Evolutionary conservation across 805 yeast species (phyloP).

Genomic region (Phaffomyces thermotolerans): DNA sequence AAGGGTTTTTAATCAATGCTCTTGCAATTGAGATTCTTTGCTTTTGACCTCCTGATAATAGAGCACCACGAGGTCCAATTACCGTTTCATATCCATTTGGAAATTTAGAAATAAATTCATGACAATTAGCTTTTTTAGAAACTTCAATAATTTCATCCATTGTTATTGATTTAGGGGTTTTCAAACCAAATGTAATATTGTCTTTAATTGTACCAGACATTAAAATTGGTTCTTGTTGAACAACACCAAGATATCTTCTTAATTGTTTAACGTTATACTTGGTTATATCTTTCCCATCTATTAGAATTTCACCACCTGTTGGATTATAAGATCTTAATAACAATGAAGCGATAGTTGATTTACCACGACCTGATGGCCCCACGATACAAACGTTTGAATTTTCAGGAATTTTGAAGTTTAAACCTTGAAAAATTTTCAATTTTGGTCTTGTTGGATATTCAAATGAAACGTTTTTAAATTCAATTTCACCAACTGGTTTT

Average conservation of each 20-base stretch:
- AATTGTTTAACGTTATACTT: constrained; percentile 42
- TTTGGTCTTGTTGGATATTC: constrained; percentile 85
- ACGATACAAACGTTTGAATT: constrained; percentile 67
- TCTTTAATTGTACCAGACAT: constrained; percentile 76
- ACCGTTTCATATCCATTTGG: constrained; percentile 60
- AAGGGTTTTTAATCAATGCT: constrained; percentile 68
- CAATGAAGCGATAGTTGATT: constrained; percentile 67
- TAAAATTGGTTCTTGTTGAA: constrained; percentile 70
- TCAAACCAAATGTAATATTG: constrained; percentile 65
- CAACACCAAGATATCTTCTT: constrained; percentile 58
- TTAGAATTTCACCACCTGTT: constrained; percentile 36
- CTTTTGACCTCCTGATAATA: constrained; percentile 88
- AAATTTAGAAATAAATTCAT: constrained; percentile 50
- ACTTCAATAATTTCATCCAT: constrained; percentile 41
- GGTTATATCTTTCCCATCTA: constrained; percentile 48
- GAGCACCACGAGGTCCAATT: constrained; percentile 58
- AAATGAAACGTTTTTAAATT: constrained; percentile 61
- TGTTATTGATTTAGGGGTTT: constrained; percentile 33
- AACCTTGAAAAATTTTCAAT: constrained; percentile 42
- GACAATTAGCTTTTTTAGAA: constrained; percentile 48
- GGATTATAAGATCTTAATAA: constrained; percentile 50
- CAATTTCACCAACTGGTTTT: constrained; percentile 40
- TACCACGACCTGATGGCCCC: constrained; percentile 90
- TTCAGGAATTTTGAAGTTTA: constrained; percentile 41
- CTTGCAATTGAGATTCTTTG: constrained; percentile 87